These are phyloP conservation scores for Raddia guianensis DNA, from an alignment of 176 grass and related monocot species.

Conservation along the genomic window DNA sequence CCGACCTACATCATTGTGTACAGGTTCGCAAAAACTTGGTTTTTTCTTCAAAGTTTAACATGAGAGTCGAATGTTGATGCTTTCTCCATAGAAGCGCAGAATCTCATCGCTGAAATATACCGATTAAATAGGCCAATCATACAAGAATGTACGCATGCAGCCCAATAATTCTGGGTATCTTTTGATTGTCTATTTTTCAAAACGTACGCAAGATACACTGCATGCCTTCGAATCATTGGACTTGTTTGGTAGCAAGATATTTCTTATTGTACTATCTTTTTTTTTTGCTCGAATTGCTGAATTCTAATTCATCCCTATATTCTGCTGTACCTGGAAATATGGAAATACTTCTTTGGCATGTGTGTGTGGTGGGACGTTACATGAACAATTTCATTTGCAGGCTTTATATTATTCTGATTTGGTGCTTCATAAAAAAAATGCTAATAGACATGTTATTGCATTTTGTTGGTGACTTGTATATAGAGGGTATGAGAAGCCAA, in stretches of 20 bases:
- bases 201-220: background rate
- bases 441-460: background rate
- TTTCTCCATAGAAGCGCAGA: background rate
- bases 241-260: background rate
- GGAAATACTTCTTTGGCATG: background rate
- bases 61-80: background rate
- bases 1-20: background rate
- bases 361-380: background rate
- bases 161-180: background rate
- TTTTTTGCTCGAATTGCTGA: background rate
- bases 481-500: background rate
- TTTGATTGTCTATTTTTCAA: background rate
- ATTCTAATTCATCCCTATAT: background rate
- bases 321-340: background rate
- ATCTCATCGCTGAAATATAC: constrained; percentile 10
- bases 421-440: background rate
- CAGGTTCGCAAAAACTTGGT: background rate
- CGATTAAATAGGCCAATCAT: constrained; percentile 14
- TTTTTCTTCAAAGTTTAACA: background rate
- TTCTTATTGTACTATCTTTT: background rate
- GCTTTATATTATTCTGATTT: too few species aligned
- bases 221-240: background rate
- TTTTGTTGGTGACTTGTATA: background rate
- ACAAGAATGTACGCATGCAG: background rate
- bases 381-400: background rate